These are phyloP conservation scores for Diplodia corticola DNA, from an alignment of 2,329 filamentous ascomycete species.

Conservation along the genomic window DNA sequence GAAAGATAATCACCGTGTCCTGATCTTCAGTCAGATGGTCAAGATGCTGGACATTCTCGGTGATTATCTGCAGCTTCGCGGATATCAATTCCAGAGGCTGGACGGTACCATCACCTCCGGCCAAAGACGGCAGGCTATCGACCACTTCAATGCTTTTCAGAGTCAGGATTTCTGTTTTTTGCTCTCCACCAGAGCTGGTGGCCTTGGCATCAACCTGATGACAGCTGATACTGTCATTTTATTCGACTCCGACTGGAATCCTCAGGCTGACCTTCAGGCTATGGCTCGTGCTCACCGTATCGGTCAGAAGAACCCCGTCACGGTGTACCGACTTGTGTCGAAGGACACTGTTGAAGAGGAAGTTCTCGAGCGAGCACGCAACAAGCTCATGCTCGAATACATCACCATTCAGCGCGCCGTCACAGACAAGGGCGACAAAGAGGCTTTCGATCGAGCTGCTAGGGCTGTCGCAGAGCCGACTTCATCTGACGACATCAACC, in stretches of 20 bases:
- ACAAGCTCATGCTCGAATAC: slow-evolving; percentile 96
- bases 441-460: slow-evolving; percentile 59
- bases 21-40: slow-evolving; percentile 99
- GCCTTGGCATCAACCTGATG: slow-evolving; percentile 98
- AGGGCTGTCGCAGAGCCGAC: slow-evolving; percentile 84
- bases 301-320: slow-evolving; percentile 93
- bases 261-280: slow-evolving; percentile 94
- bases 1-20: slow-evolving; percentile 88
- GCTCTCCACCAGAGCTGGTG: slow-evolving; percentile 90
- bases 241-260: slow-evolving; percentile 99
- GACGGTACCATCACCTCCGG: slow-evolving; percentile 92
- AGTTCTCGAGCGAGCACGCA: slow-evolving; percentile 90
- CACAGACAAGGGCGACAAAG: slow-evolving; percentile 87
- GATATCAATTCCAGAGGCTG: slow-evolving; percentile 92
- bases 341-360: slow-evolving; percentile 99
- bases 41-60: slow-evolving; percentile 96
- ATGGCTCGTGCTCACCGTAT: slow-evolving; percentile 99
- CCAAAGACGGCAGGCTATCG: slow-evolving; percentile 88
- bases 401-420: slow-evolving; percentile 96
- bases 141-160: slow-evolving; percentile 96
- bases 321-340: slow-evolving; percentile 92
- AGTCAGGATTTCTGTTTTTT: slow-evolving; percentile 97
- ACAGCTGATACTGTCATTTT: slow-evolving; percentile 97
- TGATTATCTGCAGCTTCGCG: slow-evolving; percentile 87
- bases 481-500: slow-evolving; percentile 91